Evolutionary conservation across 2,329 filamentous ascomycete genomes (phyloP).

Genomic region (Colletotrichum magnum): DNA sequence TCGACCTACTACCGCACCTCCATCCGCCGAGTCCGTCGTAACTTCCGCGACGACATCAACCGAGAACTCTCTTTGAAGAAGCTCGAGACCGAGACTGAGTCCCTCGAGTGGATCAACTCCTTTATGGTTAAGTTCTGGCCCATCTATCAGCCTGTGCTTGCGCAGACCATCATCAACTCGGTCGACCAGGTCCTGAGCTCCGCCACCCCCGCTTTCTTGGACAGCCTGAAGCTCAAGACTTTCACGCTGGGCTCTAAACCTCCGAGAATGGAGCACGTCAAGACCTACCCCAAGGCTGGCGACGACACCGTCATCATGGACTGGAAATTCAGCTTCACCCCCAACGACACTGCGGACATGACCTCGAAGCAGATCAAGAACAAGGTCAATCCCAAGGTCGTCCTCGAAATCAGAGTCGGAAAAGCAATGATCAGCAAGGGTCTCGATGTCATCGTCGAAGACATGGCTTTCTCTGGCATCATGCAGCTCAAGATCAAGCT

Average conservation of each 20-base stretch:
- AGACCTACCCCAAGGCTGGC: slow-evolving; percentile 95
- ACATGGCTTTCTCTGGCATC: slow-evolving; percentile 95
- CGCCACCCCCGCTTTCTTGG: slow-evolving; percentile 90
- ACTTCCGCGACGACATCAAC: slow-evolving; percentile 94
- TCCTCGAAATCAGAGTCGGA: slow-evolving; percentile 93
- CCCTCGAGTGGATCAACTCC: slow-evolving; percentile 98
- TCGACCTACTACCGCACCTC: slow-evolving; percentile 98
- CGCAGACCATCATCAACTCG: slow-evolving; percentile 90
- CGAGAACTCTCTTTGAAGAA: slow-evolving; percentile 89
- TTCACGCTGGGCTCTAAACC: slow-evolving; percentile 97
- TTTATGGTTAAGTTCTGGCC: slow-evolving; percentile 99
- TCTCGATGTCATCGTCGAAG: slow-evolving; percentile 96
- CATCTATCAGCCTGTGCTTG: slow-evolving; percentile 95
- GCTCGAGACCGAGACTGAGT: slow-evolving; percentile 91
- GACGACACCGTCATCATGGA: slow-evolving; percentile 99
- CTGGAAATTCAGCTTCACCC: slow-evolving; percentile 99
- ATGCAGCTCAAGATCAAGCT: slow-evolving; percentile 99
- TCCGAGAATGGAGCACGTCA: slow-evolving; percentile 96
- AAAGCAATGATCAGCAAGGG: slow-evolving; percentile 98
- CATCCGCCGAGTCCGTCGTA: slow-evolving; percentile 90
- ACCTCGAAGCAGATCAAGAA: slow-evolving; percentile 91
- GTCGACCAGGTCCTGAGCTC: slow-evolving; percentile 97
- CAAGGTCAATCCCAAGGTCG: slow-evolving; percentile 97
- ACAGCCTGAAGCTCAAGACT: slow-evolving; percentile 92
- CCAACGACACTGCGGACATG: slow-evolving; percentile 93